These are phyloP conservation scores for Solanum acaule DNA, from an alignment of 257 asterid genomes.

Conservation along the genomic window DNA sequence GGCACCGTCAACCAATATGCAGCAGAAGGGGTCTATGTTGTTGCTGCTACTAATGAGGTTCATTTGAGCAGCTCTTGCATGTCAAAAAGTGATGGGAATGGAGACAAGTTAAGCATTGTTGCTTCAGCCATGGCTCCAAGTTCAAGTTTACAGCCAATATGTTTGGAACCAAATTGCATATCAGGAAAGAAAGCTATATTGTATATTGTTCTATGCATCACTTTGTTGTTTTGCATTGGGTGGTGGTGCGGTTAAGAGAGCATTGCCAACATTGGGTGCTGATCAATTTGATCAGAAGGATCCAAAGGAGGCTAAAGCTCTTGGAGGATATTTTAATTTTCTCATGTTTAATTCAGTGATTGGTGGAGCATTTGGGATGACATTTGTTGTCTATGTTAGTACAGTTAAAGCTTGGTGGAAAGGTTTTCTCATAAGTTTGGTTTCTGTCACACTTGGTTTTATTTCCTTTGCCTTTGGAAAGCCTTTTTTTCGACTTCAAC, in stretches of 20 bases:
- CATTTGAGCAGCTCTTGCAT: too few relatives aligned
- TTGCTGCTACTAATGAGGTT: too few relatives aligned
- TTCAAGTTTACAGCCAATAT: slow-evolving; percentile 47
- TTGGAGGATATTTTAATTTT: slow-evolving; percentile 78
- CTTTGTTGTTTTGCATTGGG: slow-evolving; percentile 61
- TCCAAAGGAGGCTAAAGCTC: slow-evolving; percentile 53
- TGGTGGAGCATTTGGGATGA: slow-evolving; percentile 58
- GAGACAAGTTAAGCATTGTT: too few relatives aligned
- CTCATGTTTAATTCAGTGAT: slow-evolving; percentile 42
- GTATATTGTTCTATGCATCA: slow-evolving; percentile 38
- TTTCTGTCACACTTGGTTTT: slow-evolving; percentile 28
- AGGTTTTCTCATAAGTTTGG: slow-evolving; percentile 50
- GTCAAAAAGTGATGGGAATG: too few relatives aligned
- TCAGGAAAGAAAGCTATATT: slow-evolving; percentile 37
- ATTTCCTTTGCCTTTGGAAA: slow-evolving; percentile 34
- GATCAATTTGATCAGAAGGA: slow-evolving; percentile 64
- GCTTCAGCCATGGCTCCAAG: too few relatives aligned
- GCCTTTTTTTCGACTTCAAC: slow-evolving; percentile 51
- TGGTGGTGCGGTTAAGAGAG: slow-evolving; percentile 58
- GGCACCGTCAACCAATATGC: too few relatives aligned
- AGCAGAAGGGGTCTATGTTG: too few relatives aligned
- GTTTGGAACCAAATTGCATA: slow-evolving; percentile 45
- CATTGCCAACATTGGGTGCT: slow-evolving; percentile 83
- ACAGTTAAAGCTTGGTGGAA: slow-evolving; percentile 73
- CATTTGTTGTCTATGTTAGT: slow-evolving; percentile 63